Evolutionary conservation across 2,329 filamentous ascomycete species (phyloP), one percentile per base, ranked within the genome.

Genomic region (Aspergillus versicolor): DNA sequence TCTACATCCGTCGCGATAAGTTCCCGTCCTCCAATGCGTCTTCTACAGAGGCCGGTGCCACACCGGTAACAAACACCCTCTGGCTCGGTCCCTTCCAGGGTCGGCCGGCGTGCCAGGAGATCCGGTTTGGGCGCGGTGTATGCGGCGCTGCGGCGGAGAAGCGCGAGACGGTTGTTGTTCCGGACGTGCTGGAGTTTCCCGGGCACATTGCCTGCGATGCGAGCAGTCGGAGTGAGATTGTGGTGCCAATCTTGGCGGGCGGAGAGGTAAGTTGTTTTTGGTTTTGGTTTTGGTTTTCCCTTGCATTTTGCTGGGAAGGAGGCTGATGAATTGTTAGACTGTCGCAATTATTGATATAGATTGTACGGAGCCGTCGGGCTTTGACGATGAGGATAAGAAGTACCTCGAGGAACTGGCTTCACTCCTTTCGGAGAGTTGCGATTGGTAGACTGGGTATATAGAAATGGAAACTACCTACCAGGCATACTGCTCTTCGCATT

Each of bases 171-270:
- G 62, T 78, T 3, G 49, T 79, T 11, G 77, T 81, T n/a, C 64
- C 68, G 0, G 77, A 81, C 56, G 77, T 80, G 47, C 47, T 69
- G 40, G 57, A 66, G 6, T 80, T 78, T 60, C 74, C 77, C 11
- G 78, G 78, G 3, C 79, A 81, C 67, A 81, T 81, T 68, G 77
- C 79, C 11, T 81, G 79, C 62, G 79, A 81, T 63, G 74, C 73
- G 11, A 76, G 77, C 38, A 80, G 74, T 59, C 69, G 70, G 59
- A 81, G 79, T 69, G 79, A 81, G 67, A 77, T 81, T 65, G 79
- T 81, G 13, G 77, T 81, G 44, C 78, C 79, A 37, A 73, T 81
- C 65, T 44, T 77, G 49, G 62, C 67, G n/a, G 61, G 60, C 17
- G 72, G 68, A 34, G 75, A 77, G 71, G 75, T 76, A 54, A 64